A percentile compares a stretch with the other conserved stretches of the same genome.
phyloP scores from a whole-genome alignment of 2,329 filamentous ascomycete genomes.

The Fusarium metavorans region DNA sequence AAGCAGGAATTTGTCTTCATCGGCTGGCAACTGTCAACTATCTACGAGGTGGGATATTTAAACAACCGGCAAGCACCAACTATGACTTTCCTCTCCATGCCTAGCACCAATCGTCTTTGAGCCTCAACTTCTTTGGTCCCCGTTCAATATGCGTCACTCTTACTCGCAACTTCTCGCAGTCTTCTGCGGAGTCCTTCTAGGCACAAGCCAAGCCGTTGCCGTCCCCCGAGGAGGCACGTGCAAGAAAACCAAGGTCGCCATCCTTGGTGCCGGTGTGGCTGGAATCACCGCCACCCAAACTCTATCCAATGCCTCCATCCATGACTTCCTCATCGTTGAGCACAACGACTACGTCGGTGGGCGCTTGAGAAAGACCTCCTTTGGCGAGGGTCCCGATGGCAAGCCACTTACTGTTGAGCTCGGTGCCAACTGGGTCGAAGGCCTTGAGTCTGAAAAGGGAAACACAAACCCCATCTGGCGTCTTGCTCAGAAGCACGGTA shows the following conservation, averaged over 20 bases:
- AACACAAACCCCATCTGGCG: slow-evolving; percentile 73
- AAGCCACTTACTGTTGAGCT: slow-evolving; percentile 70
- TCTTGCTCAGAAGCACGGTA: slow-evolving; percentile 68
- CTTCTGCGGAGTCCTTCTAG: slow-evolving; percentile 12
- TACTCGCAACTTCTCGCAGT: slow-evolving; percentile 9
- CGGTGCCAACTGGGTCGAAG: slow-evolving; percentile 73
- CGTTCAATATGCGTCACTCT: slow-evolving; percentile 9
- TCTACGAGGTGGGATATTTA: neutral
- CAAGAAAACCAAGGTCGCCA: slow-evolving; percentile 48
- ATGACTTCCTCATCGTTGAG: slow-evolving; percentile 75
- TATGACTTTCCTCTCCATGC: neutral
- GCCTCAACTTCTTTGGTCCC: neutral
- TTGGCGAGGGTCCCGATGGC: slow-evolving; percentile 63
- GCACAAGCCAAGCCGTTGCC: slow-evolving; percentile 17
- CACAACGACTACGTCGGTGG: slow-evolving; percentile 73
- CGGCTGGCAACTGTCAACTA: neutral
- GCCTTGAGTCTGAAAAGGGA: slow-evolving; percentile 32
- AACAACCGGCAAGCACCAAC: neutral
- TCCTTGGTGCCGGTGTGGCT: slow-evolving; percentile 68
- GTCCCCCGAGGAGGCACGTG: slow-evolving; percentile 35
- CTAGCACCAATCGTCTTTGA: neutral
- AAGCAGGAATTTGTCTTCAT: neutral
- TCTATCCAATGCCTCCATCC: slow-evolving; percentile 69
- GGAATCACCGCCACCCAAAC: slow-evolving; percentile 75
- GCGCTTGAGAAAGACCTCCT: slow-evolving; percentile 67